Percentiles rank a stretch among this genome's conserved stretches.
Evolutionary conservation across 2,329 filamentous ascomycete species (phyloP).

Genomic region (Phyllosticta citribraziliensis): DNA sequence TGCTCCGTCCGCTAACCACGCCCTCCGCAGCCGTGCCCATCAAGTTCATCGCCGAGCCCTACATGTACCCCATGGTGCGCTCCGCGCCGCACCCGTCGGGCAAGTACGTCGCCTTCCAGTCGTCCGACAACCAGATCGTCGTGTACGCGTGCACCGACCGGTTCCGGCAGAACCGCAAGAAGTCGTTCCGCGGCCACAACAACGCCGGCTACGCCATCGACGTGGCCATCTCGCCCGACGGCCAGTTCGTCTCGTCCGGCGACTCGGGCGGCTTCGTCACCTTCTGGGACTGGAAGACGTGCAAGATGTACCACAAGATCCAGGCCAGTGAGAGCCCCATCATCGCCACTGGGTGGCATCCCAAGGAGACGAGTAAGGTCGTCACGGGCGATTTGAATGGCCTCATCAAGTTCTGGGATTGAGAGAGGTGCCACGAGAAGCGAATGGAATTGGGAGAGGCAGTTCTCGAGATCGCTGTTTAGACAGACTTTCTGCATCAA

Average conservation of each 20-base stretch:
- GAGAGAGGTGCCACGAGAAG: not conserved
- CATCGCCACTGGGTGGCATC: slow-evolving; percentile 88
- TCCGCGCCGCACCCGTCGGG: slow-evolving; percentile 75
- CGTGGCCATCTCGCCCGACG: slow-evolving; percentile 78
- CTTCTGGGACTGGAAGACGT: slow-evolving; percentile 99
- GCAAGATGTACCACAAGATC: slow-evolving; percentile 98
- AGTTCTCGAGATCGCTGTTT: not conserved
- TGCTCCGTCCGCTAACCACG: slow-evolving; percentile 37
- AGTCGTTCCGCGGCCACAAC: slow-evolving; percentile 91
- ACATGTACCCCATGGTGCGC: slow-evolving; percentile 95
- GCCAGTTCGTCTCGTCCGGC: slow-evolving; percentile 79
- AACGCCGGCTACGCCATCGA: slow-evolving; percentile 91
- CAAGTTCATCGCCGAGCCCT: slow-evolving; percentile 94
- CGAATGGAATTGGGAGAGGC: not conserved
- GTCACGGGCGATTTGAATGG: slow-evolving; percentile 85
- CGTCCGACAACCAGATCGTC: slow-evolving; percentile 89
- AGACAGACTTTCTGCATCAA: too few relatives aligned
- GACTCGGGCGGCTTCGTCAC: slow-evolving; percentile 84
- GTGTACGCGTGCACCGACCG: slow-evolving; percentile 92
- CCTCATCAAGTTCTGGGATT: slow-evolving; percentile 89
- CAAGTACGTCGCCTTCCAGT: slow-evolving; percentile 92
- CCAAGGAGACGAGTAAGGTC: slow-evolving; percentile 93
- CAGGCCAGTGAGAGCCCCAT: slow-evolving; percentile 73
- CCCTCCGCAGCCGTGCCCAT: slow-evolving; percentile 66
- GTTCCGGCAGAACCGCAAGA: slow-evolving; percentile 95